Percentiles rank a stretch among this genome's conserved stretches.
phyloP scores from a whole-genome alignment of 2,329 filamentous ascomycete species.

The Hansfordia pulvinata region DNA sequence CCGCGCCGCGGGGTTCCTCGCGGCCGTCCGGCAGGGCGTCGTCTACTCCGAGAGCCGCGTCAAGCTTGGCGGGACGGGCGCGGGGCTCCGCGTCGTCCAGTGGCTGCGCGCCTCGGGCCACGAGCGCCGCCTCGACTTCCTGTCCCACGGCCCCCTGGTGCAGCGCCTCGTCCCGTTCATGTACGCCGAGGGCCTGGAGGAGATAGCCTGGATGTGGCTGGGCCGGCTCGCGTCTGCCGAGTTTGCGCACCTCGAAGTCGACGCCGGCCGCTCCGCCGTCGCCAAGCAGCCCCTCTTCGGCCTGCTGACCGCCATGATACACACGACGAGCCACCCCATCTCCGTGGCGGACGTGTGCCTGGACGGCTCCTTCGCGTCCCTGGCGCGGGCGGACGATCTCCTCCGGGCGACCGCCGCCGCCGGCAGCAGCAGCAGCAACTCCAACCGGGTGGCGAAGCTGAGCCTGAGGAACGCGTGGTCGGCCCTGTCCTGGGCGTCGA shows the following conservation, averaged over 20 bases:
- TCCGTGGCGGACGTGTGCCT: conserved; percentile 21
- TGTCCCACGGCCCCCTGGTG: conserved; percentile 24
- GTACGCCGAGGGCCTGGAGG: conserved; percentile 36
- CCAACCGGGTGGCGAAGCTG: conserved; percentile 18
- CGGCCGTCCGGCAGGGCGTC: conserved; percentile 29
- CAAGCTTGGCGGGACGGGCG: conserved; percentile 26
- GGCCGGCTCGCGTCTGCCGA: conserved; percentile 18
- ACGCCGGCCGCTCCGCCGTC: conserved; percentile 5
- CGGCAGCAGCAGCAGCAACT: conserved; percentile 23
- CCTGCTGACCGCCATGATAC: conserved; percentile 25
- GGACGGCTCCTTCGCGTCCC: conserved; percentile 32
- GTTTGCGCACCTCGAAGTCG: conserved; percentile 7
- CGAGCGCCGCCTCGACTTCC: conserved; percentile 30
- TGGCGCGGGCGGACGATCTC: conserved; percentile 30
- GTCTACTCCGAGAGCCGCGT: conserved; percentile 16
- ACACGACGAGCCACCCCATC: conserved; percentile 15
- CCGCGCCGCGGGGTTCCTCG: conserved; percentile 39
- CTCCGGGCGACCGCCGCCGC: conserved; percentile 23
- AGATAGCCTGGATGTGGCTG: conserved; percentile 39
- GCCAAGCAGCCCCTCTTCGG: conserved; percentile 17
- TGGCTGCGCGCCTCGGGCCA: conserved; percentile 40
- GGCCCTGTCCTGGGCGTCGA: conserved; percentile 35
- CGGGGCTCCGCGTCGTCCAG: conserved; percentile 31
- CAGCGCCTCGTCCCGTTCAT: conserved; percentile 32
- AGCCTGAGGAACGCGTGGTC: conserved; percentile 30